phyloP scores from a whole-genome alignment of 768 basidiomycete genomes.

The Myochromella boudieri region DNA sequence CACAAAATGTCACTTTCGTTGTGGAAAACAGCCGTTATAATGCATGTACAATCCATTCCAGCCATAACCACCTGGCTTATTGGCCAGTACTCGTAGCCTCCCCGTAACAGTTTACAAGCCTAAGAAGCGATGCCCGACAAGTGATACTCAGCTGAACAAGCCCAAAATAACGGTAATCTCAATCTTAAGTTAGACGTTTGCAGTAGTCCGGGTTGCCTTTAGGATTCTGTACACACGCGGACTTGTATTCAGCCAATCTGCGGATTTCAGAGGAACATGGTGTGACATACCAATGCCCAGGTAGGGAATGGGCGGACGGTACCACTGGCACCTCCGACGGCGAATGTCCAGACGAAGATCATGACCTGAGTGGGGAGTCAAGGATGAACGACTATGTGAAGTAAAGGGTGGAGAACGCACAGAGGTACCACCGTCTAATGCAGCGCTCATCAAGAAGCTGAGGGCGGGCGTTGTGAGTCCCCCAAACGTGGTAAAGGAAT shows the following conservation, averaged over 20 bases:
- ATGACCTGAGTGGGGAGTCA: constrained; percentile 28
- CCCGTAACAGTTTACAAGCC: no score
- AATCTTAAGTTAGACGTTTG: constrained; percentile 21
- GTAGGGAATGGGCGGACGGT: constrained; percentile 32
- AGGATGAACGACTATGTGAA: neutral
- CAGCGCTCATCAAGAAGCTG: constrained; percentile 48
- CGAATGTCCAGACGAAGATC: constrained; percentile 46
- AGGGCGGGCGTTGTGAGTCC: constrained; percentile 6
- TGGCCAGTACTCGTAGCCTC: no score
- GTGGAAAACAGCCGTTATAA: no score
- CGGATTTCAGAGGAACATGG: neutral
- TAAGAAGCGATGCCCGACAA: no score
- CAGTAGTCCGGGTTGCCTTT: constrained; percentile 24
- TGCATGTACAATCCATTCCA: no score
- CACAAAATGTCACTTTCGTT: no score
- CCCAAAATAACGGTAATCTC: no score
- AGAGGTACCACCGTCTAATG: constrained; percentile 52
- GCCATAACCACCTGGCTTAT: no score
- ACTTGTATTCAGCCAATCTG: neutral
- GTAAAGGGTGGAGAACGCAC: constrained; percentile 24
- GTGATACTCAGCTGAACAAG: no score
- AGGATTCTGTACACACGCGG: constrained; percentile 14
- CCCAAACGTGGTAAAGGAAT: neutral
- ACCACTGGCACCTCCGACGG: constrained; percentile 44
- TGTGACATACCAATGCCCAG: constrained; percentile 37